Conservation (phyloP, 108 stramenopile species). For the Cylindrotheca closterium region DNA sequence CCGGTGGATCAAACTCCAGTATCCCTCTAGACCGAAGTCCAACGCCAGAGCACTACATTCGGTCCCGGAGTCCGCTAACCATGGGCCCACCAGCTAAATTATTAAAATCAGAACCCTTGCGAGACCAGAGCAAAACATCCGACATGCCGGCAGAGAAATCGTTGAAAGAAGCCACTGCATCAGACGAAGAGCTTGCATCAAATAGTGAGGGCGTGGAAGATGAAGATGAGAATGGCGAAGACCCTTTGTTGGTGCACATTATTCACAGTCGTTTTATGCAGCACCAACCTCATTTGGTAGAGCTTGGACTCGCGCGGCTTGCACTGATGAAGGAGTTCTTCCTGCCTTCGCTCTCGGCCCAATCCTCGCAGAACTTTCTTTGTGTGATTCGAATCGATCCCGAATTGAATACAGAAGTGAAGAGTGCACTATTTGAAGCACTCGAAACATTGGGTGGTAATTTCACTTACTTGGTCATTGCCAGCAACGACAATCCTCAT, state of each 20-base stretch:
- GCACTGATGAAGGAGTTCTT: conserved; percentile 46
- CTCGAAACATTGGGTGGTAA: conserved; percentile 25
- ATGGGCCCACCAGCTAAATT: too few species aligned
- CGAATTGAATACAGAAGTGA: conserved; percentile 23
- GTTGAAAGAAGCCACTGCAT: background rate
- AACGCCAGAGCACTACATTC: too few species aligned
- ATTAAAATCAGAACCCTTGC: too few species aligned
- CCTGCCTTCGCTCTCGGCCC: conserved; percentile 33
- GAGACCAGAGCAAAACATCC: background rate
- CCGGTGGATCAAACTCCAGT: too few species aligned
- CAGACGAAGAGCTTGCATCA: background rate
- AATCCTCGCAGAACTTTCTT: conserved; percentile 47
- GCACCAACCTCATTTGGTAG: conserved; percentile 41
- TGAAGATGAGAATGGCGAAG: background rate
- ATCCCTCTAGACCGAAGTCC: too few species aligned
- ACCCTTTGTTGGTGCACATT: conserved; percentile 45
- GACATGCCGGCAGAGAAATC: background rate
- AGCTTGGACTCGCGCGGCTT: conserved; percentile 44
- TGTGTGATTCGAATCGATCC: conserved; percentile 60
- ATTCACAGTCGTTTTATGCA: conserved; percentile 65
- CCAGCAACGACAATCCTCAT: conserved; percentile 46
- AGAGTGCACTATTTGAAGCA: conserved; percentile 5
- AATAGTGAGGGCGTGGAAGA: background rate
- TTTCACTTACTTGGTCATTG: conserved; percentile 29
- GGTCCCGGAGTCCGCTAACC: too few species aligned